Conservation (phyloP, 2,329 filamentous ascomycete species). For the Cordyceps tenuipes region DNA sequence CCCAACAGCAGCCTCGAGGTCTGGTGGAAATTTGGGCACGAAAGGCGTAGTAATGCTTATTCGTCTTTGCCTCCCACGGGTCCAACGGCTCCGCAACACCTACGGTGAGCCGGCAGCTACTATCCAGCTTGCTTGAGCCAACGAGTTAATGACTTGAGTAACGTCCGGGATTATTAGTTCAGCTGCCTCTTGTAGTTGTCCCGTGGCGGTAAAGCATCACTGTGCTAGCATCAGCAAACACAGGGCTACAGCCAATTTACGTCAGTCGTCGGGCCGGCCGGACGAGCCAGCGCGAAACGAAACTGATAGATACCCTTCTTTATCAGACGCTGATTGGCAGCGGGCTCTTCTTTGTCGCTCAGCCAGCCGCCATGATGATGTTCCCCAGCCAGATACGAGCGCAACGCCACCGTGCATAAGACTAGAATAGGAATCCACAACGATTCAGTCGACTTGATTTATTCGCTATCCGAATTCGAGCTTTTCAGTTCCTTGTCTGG, state of each 20-base stretch:
- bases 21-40: background rate
- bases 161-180: background rate
- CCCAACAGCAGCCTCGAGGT: background rate
- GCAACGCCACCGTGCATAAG: background rate
- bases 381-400: background rate
- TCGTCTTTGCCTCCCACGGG: background rate
- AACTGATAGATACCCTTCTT: background rate
- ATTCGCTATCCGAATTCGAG: background rate
- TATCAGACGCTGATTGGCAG: background rate
- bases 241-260: background rate
- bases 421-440: background rate
- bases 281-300: background rate
- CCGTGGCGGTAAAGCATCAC: background rate
- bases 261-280: background rate
- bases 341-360: background rate
- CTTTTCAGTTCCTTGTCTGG: background rate
- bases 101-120: background rate
- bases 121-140: background rate
- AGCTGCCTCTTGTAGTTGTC: background rate
- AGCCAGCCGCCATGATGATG: background rate
- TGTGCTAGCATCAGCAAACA: background rate
- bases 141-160: background rate
- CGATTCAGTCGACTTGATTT: too few species aligned
- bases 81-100: slow-evolving; percentile 6
- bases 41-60: background rate